These are phyloP conservation scores for Spencermartinsiella europaea DNA, from an alignment of 805 yeast genomes.

Conservation along the genomic window DNA sequence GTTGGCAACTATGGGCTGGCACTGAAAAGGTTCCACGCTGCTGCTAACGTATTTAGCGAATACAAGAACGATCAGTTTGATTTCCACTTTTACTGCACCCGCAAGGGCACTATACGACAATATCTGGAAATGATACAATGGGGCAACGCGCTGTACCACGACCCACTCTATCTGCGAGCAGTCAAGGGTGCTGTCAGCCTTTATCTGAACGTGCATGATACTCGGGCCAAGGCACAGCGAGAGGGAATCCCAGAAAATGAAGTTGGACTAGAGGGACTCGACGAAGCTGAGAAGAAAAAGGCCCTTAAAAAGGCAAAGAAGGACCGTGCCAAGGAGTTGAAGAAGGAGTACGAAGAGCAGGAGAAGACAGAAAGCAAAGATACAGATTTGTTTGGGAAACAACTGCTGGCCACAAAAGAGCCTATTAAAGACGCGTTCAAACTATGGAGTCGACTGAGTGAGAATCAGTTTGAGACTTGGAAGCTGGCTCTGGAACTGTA, in stretches of 20 bases:
- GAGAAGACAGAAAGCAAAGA: slow-evolving; percentile 24
- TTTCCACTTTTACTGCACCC: slow-evolving; percentile 87
- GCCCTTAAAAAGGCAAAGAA: slow-evolving; percentile 39
- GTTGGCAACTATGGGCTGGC: slow-evolving; percentile 64
- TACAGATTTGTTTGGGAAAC: slow-evolving; percentile 47
- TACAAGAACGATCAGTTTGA: slow-evolving; percentile 84
- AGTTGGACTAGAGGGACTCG: slow-evolving; percentile 22
- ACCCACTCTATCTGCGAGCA: slow-evolving; percentile 70
- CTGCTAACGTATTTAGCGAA: slow-evolving; percentile 61
- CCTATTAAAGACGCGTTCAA: slow-evolving; percentile 41
- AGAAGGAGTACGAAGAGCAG: slow-evolving; percentile 41
- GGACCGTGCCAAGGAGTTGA: slow-evolving; percentile 40
- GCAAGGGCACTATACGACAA: slow-evolving; percentile 85
- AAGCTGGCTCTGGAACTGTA: slow-evolving; percentile 42
- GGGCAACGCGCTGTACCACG: slow-evolving; percentile 70
- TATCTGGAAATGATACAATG: slow-evolving; percentile 72
- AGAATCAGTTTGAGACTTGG: slow-evolving; percentile 33
- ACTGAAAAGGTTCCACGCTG: slow-evolving; percentile 67
- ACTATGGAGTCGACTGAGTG: slow-evolving; percentile 35
- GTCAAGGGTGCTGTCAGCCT: slow-evolving; percentile 57
- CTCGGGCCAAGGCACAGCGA: slow-evolving; percentile 14
- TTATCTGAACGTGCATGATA: slow-evolving; percentile 40
- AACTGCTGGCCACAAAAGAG: slow-evolving; percentile 33
- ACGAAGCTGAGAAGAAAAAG: slow-evolving; percentile 29
- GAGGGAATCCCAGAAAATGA: slow-evolving; percentile 8